Base-by-base conservation (phyloP, 148 eudicot species). In the Fallopia convolvulus region DNA sequence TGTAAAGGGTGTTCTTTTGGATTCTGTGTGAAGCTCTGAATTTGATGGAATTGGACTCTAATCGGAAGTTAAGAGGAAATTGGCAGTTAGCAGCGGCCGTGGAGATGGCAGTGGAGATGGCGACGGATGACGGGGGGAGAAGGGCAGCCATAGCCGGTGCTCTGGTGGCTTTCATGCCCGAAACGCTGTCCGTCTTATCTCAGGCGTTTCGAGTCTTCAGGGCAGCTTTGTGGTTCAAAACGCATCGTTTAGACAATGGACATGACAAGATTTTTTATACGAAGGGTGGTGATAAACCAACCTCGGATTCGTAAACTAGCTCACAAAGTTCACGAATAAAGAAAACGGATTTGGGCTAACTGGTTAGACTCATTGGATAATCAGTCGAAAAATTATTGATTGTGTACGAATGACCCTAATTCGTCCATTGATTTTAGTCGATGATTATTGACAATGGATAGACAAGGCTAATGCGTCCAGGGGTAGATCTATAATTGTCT, bases 131-230 rank as follows among this genome's bases (percentile, higher is more conserved):
- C 21, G 44, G 21, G 2, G 72, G 44, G 20, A 39, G 72, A 46
- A 39, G 44, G 21, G 72, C 46, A 14, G 72, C 72, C 72, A 68
- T 68, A 36, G 72, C 21, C 44, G 72, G 44, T 36, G 72, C 44
- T 36, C 72, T 68, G 44, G 33, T 15, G 70, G 40, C 7, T 63
- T 63, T 12, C 17, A 30, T 63, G 70, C 40, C 63, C 40, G 40
- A 32, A 30, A 63, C 5, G 70, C 18, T 30, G 70, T 63, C 70
- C 44, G 40, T 36, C 72, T 66, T 66, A 66, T 66, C 72, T 13
- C 42, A 66, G 71, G 42, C 71, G 68, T 61, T 13, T 39, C 12
- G 12, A 61, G 68, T 61, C 61, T 55, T 55, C 61, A 18, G 15
- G 63, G 10, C 15, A 23, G 15, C 36, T 61, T 60, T 60, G 66